These are phyloP conservation scores for Pseudopithomyces maydicus DNA, from an alignment of 2,329 filamentous ascomycete genomes.

Conservation along the genomic window DNA sequence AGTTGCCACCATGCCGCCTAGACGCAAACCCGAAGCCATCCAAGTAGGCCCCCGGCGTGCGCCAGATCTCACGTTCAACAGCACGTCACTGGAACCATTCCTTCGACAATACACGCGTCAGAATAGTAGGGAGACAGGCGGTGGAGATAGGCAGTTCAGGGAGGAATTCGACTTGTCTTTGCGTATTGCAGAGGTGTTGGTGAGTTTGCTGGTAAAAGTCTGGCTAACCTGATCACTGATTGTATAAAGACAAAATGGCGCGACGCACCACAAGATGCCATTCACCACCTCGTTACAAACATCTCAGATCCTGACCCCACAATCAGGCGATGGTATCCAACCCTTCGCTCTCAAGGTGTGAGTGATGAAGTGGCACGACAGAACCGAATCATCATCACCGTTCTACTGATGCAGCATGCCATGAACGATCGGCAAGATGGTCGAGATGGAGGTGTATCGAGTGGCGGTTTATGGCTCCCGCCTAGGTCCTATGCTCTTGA, in stretches of 20 bases:
- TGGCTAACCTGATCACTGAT: neutral
- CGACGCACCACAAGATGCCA: neutral
- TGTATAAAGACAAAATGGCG: neutral
- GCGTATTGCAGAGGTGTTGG: neutral
- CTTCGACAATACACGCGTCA: neutral
- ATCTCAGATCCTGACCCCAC: neutral
- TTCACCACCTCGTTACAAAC: neutral
- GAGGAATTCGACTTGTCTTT: neutral
- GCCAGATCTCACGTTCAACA: neutral
- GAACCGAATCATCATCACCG: neutral
- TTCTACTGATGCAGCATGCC: neutral
- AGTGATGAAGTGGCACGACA: neutral
- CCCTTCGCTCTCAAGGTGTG: neutral
- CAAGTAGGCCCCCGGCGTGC: neutral
- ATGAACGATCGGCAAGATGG: neutral
- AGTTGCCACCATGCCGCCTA: neutral
- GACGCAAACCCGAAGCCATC: neutral
- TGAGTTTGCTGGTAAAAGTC: neutral
- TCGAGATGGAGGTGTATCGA: neutral
- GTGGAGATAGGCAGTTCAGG: neutral
- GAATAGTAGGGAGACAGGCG: neutral
- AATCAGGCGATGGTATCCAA: neutral
- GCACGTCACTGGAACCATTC: neutral
- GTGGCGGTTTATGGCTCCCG: neutral
- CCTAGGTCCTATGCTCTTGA: neutral